These are phyloP conservation scores for Hanseniaspora nectarophila DNA, from an alignment of 805 yeast genomes.

Conservation along the genomic window DNA sequence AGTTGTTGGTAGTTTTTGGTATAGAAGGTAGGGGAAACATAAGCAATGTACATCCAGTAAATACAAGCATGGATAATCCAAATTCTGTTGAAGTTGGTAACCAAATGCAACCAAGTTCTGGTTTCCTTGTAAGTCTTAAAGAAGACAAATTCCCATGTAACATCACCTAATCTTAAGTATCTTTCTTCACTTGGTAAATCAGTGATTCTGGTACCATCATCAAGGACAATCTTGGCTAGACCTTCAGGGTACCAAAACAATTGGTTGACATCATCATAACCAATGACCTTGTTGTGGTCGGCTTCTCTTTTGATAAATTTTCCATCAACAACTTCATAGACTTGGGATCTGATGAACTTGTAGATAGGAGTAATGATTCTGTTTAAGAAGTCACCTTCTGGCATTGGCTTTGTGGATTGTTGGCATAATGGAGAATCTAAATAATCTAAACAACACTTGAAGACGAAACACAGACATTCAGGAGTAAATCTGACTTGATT, in stretches of 20 bases:
- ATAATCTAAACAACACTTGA: constrained; percentile 89
- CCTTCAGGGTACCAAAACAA: constrained; percentile 99
- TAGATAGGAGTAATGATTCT: constrained; percentile 86
- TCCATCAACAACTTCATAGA: constrained; percentile 69
- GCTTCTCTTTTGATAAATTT: constrained; percentile 74
- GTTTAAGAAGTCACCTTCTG: constrained; percentile 82
- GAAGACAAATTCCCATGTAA: constrained; percentile 82
- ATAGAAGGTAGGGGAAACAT: constrained; percentile 82
- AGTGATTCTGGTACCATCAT: constrained; percentile 83
- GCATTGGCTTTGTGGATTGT: constrained; percentile 70
- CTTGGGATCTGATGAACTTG: constrained; percentile 66
- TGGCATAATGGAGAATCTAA: constrained; percentile 80
- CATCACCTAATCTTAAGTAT: constrained; percentile 79
- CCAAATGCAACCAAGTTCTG: constrained; percentile 93
- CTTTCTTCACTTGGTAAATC: constrained; percentile 87
- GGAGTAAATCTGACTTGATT: constrained; percentile 88
- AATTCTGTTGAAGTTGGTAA: constrained; percentile 93
- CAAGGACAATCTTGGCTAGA: constrained; percentile 78
- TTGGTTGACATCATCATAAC: constrained; percentile 98
- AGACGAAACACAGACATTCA: constrained; percentile 84
- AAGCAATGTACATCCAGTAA: constrained; percentile 92
- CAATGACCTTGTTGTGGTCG: constrained; percentile 69
- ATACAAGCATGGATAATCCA: constrained; percentile 87
- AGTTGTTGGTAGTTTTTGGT: constrained; percentile 78
- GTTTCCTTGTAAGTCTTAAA: constrained; percentile 92